Conservation (phyloP, 805 yeast species). For the Barnettozyma salicaria region DNA sequence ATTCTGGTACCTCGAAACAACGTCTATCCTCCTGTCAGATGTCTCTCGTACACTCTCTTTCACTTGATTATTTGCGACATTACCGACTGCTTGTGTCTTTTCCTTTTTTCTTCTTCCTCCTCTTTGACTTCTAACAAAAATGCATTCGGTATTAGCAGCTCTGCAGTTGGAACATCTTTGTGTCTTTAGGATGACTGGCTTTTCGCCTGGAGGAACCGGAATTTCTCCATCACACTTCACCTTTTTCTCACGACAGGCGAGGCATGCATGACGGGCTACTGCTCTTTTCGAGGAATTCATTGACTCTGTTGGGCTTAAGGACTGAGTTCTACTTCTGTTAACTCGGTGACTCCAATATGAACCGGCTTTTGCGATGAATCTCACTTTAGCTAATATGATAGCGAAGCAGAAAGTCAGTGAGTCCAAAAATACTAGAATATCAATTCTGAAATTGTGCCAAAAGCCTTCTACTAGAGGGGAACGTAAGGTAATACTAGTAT, state of each 20-base stretch:
- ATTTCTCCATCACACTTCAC: slow-evolving; percentile 62
- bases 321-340: background rate
- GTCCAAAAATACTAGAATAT: too few species aligned
- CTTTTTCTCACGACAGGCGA: slow-evolving; percentile 59
- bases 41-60: too few species aligned
- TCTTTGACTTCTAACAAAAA: slow-evolving; percentile 49
- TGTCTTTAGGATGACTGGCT: slow-evolving; percentile 23
- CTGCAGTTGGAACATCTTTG: slow-evolving; percentile 45
- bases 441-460: too few species aligned
- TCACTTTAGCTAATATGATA: background rate
- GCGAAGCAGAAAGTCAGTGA: too few species aligned
- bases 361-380: background rate
- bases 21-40: too few species aligned
- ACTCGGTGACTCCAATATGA: background rate
- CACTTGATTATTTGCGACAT: background rate
- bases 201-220: slow-evolving; percentile 24
- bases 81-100: background rate
- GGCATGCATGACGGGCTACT: slow-evolving; percentile 57
- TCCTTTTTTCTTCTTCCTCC: slow-evolving; percentile 45
- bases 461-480: too few species aligned
- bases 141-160: slow-evolving; percentile 40
- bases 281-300: slow-evolving; percentile 29
- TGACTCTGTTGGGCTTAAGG: background rate
- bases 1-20: too few species aligned
- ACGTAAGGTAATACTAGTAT: too few species aligned